Evolutionary conservation across 176 grass and related monocot genomes (phyloP).

Genomic region (Hordeum vulgare): MorexV3_pseudomolecules_assembly NC_058519.1:427761597-427762096

Average conservation of each 20-base stretch:
- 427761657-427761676: neutral
- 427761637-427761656: neutral
- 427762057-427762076: neutral
- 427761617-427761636: neutral
- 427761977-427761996: neutral
- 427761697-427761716: neutral
- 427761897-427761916: neutral
- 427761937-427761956: neutral
- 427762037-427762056: neutral
- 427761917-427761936: neutral
- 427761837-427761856: neutral
- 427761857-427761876: neutral
- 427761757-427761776: neutral
- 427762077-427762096: conserved; percentile 24
- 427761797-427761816: neutral
- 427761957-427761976: neutral
- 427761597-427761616: neutral
- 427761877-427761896: neutral
- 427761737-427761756: neutral
- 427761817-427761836: too few relatives aligned
- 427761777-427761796: neutral
- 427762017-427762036: conserved; percentile 15
- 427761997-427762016: neutral
- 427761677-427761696: neutral
- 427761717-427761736: neutral